Percentiles rank a stretch among this genome's conserved stretches.
phyloP scores from a whole-genome alignment of 495 filamentous ascomycete genomes.

The Platismatia glauca region DNA sequence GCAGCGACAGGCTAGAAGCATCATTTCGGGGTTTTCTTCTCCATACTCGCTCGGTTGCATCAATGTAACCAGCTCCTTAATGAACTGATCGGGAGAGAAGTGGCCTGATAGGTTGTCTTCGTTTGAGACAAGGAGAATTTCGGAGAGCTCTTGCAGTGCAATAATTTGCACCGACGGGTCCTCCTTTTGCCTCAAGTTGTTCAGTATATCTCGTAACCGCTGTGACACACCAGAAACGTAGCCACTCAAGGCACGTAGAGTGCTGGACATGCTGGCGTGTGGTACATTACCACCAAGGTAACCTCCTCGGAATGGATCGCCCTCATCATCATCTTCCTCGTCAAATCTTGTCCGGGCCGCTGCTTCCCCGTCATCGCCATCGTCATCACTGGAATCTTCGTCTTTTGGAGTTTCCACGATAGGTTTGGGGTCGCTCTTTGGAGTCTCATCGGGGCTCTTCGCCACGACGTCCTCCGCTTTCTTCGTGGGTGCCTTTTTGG shows the following conservation, averaged over 20 bases:
- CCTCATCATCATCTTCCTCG: slow-evolving; percentile 57
- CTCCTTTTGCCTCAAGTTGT: slow-evolving; percentile 76
- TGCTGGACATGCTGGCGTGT: slow-evolving; percentile 62
- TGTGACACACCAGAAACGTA: slow-evolving; percentile 80
- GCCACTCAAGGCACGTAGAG: slow-evolving; percentile 75
- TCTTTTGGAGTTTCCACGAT: slow-evolving; percentile 43
- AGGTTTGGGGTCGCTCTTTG: slow-evolving; percentile 32
- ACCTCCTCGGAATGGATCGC: slow-evolving; percentile 68
- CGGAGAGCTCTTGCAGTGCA: slow-evolving; percentile 86
- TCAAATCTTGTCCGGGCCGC: slow-evolving; percentile 37
- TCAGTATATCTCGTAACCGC: slow-evolving; percentile 73
- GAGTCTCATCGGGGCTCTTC: slow-evolving; percentile 39
- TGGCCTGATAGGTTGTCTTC: slow-evolving; percentile 95
- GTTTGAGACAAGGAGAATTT: slow-evolving; percentile 85
- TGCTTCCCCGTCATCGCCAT: slow-evolving; percentile 51
- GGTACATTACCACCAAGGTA: slow-evolving; percentile 61
- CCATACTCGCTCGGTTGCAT: slow-evolving; percentile 87
- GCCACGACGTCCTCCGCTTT: slow-evolving; percentile 44
- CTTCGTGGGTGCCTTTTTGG: slow-evolving; percentile 50
- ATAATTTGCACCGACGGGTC: slow-evolving; percentile 84
- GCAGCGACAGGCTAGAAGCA: slow-evolving; percentile 93
- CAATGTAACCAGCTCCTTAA: slow-evolving; percentile 85
- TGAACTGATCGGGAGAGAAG: slow-evolving; percentile 87
- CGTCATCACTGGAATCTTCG: slow-evolving; percentile 53
- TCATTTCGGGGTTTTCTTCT: slow-evolving; percentile 92